These are phyloP conservation scores for Fagopyrum tataricum DNA, from an alignment of 148 eudicot species.

Conservation along the genomic window DNA sequence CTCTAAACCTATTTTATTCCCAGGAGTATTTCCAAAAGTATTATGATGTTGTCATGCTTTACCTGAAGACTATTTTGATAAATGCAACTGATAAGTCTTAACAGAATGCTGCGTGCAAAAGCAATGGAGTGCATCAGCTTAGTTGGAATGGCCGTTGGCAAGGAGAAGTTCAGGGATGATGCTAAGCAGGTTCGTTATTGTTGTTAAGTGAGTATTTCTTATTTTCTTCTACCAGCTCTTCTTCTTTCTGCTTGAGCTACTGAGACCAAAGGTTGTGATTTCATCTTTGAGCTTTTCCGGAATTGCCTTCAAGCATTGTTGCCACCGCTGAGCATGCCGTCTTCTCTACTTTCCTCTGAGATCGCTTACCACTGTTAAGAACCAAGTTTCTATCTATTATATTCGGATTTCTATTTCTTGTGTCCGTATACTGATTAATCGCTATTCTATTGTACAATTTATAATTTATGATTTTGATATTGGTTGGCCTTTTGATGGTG, in stretches of 20 bases:
- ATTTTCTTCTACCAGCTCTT: no score
- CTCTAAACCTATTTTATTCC: conserved; percentile 13
- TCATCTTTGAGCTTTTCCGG: no score
- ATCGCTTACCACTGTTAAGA: conserved; percentile 41
- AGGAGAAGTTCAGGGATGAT: conserved; percentile 97
- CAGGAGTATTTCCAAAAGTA: conserved; percentile 94
- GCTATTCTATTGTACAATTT: background rate
- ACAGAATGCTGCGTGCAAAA: conserved; percentile 95
- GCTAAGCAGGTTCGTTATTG: conserved; percentile 70
- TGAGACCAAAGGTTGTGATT: no score
- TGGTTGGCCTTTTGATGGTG: background rate
- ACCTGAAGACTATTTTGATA: conserved; percentile 71
- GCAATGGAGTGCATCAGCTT: conserved; percentile 97
- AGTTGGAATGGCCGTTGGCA: conserved; percentile 99
- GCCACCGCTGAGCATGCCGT: no score
- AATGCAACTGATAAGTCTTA: conserved; percentile 85
- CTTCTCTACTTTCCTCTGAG: no score
- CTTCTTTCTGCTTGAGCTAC: no score
- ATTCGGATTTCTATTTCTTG: background rate
- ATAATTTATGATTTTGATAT: background rate
- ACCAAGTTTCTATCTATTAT: conserved; percentile 29
- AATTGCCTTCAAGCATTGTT: no score
- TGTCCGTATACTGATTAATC: background rate
- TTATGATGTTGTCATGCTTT: conserved; percentile 92
- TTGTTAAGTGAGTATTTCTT: background rate